These are phyloP conservation scores for Acacia confusa DNA, from an alignment of 306 rosid genomes.

Conservation along the genomic window DNA sequence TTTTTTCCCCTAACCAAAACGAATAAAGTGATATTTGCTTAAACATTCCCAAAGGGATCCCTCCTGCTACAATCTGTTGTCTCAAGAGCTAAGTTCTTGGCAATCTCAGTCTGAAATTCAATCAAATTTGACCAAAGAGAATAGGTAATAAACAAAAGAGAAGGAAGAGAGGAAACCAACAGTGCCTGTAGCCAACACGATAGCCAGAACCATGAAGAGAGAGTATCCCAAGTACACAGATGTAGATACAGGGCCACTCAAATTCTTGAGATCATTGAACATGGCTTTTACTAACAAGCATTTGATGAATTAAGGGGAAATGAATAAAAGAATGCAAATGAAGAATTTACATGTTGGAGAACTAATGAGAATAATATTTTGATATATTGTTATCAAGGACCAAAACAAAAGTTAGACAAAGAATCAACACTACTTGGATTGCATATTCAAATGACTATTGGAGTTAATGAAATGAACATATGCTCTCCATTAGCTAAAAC, in stretches of 20 bases:
- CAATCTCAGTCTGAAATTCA: constrained; percentile 45
- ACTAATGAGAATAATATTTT: constrained; percentile 30
- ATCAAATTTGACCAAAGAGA: constrained; percentile 82
- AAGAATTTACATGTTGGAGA: constrained; percentile 53
- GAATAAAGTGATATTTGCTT: not conserved
- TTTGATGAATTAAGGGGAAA: too few species aligned
- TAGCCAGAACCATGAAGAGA: constrained; percentile 3
- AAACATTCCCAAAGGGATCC: constrained; percentile 23
- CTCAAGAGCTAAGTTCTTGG: constrained; percentile 20
- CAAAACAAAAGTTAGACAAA: constrained; percentile 32
- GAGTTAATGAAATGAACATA: constrained; percentile 27
- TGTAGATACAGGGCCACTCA: constrained; percentile 1
- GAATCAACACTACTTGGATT: constrained; percentile 29
- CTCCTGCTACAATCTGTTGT: constrained; percentile 13
- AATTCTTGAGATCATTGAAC: constrained; percentile 1
- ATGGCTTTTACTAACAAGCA: too few species aligned
- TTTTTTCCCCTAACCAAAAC: not conserved
- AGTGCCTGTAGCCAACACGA: constrained; percentile 76
- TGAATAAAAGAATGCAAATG: constrained; percentile 32
- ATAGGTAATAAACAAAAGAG: constrained; percentile 81
- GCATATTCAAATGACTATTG: not conserved
- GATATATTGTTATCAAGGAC: constrained; percentile 27
- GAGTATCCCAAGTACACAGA: not conserved
- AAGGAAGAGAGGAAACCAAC: constrained; percentile 82
- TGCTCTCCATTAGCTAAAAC: constrained; percentile 37